These are phyloP conservation scores for Pinus tabuliformis DNA, from an alignment of 75 land plant species.

Conservation along the genomic window DNA sequence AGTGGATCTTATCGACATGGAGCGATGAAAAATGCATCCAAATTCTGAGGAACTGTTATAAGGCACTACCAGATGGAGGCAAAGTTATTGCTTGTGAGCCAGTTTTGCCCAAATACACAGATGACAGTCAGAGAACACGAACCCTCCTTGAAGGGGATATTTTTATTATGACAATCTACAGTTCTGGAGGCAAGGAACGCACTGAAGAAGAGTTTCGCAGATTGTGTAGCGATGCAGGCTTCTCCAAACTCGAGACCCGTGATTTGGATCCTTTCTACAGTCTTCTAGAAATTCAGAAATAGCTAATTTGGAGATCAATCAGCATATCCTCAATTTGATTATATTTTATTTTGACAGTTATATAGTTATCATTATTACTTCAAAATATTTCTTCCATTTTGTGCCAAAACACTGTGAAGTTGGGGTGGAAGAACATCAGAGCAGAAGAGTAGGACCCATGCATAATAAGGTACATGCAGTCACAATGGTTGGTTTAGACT, in stretches of 20 bases:
- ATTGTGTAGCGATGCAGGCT: slow-evolving; percentile 54
- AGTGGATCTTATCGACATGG: slow-evolving; percentile 74
- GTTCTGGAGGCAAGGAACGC: slow-evolving; percentile 49
- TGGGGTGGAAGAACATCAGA: too few relatives aligned
- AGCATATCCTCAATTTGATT: too few relatives aligned
- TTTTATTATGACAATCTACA: slow-evolving; percentile 58
- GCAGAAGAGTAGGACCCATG: too few relatives aligned
- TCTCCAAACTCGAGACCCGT: slow-evolving; percentile 23
- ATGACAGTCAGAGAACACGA: slow-evolving; percentile 46
- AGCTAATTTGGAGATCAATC: not conserved
- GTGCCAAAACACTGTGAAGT: too few relatives aligned
- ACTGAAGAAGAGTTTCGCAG: slow-evolving; percentile 41
- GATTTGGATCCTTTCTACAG: slow-evolving; percentile 39
- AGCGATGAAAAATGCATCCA: slow-evolving; percentile 52
- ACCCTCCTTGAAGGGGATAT: slow-evolving; percentile 56
- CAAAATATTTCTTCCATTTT: too few relatives aligned
- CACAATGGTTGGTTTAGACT: too few relatives aligned
- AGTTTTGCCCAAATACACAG: slow-evolving; percentile 42
- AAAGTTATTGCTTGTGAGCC: slow-evolving; percentile 70
- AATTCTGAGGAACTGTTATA: slow-evolving; percentile 56
- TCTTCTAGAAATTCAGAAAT: slow-evolving; percentile 24
- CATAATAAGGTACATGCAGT: too few relatives aligned
- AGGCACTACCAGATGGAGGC: slow-evolving; percentile 54
- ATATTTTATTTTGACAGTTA: too few relatives aligned
- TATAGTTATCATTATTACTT: too few relatives aligned